phyloP scores from a whole-genome alignment of 306 rosid genomes.

The Albizia julibrissin region DNA sequence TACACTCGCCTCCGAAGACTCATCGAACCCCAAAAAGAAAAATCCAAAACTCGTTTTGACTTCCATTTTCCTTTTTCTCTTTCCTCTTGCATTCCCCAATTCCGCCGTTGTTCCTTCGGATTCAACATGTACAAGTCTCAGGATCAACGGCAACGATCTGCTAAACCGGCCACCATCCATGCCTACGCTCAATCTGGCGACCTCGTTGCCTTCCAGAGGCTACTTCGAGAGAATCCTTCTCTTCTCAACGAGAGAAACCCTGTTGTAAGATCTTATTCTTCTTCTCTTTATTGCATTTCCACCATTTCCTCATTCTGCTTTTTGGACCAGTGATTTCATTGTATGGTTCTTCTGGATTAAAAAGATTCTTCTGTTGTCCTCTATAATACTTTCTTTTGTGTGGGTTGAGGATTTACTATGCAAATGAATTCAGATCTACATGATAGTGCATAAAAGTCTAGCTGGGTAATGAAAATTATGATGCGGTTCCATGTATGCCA shows the following conservation, averaged over 20 bases:
- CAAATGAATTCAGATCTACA: slow-evolving; percentile 26
- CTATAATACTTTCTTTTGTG: not conserved
- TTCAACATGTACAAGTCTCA: slow-evolving; percentile 63
- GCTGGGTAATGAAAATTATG: not conserved
- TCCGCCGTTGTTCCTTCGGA: slow-evolving; percentile 18
- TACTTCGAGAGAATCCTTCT: slow-evolving; percentile 75
- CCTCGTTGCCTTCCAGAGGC: slow-evolving; percentile 64
- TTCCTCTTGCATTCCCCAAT: not conserved
- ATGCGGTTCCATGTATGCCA: not conserved
- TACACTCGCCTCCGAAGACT: slow-evolving; percentile 10
- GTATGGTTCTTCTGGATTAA: not conserved
- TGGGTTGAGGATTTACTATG: slow-evolving; percentile 30
- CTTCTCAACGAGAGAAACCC: slow-evolving; percentile 82
- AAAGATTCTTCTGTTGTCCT: not conserved
- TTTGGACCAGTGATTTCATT: not conserved
- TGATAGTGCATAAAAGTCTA: slow-evolving; percentile 11
- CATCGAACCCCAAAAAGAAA: not conserved
- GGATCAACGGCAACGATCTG: slow-evolving; percentile 67
- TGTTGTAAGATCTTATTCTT: slow-evolving; percentile 59
- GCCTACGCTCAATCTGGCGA: slow-evolving; percentile 75
- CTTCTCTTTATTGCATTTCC: slow-evolving; percentile 2
- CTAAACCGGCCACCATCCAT: slow-evolving; percentile 80
- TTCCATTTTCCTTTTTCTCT: slow-evolving; percentile 19
- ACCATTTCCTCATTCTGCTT: not conserved
- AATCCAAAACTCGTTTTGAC: not conserved